Base-by-base conservation (phyloP, 1,139 yeast genomes). In the Hyphopichia khmerensis region DNA sequence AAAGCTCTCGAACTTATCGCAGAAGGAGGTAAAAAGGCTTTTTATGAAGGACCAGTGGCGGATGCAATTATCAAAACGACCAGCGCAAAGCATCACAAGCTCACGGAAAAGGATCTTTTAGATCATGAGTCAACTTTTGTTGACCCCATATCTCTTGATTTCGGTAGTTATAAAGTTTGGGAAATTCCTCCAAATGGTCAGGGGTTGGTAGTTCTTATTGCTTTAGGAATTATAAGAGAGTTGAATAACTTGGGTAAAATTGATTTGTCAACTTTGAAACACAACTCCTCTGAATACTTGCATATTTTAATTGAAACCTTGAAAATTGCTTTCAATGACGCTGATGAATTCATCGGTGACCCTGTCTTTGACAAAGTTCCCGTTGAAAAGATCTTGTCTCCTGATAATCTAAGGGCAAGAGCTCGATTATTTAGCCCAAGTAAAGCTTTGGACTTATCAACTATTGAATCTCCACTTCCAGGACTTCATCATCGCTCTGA, bases 171-270 rank as follows among this genome's bases (percentile, higher is more conserved):
- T 37, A 65, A 72, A 46, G 55, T 80, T 48, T 84, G 88, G 85
- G 93, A 85, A 57, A 82, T 84, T 46, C 93, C 95, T 7, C 95
- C 95, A 24, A 87, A 83, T 57, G 90, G 95, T 4, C 88, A 86
- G 43, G 95, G 95, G 1, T 64, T 86, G 31, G 86, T 86, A 37
- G 93, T 90, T 0, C 65, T 86, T 38, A 63, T 84, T 35, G 80
- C 91, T 0, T 62, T 85, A 41, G 95, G 95, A 0, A 68, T 84
- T 36, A 74, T 87, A 46, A 77, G 75, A 48, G 77, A 79, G 36
- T 65, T 83, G 44, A 79, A 81, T 40, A 71, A 68, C 15, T 49
- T 60, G 27, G 79, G 79, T 1, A 61, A 54, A 9, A 68, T 83
- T 26, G 67, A 79, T 41, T 59, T 84, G 36, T 52, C 61, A 19